Percentiles rank a stretch among this genome's conserved stretches.
Conservation (phyloP, 148 eudicot genomes). For the Spergularia bocconei region DNA sequence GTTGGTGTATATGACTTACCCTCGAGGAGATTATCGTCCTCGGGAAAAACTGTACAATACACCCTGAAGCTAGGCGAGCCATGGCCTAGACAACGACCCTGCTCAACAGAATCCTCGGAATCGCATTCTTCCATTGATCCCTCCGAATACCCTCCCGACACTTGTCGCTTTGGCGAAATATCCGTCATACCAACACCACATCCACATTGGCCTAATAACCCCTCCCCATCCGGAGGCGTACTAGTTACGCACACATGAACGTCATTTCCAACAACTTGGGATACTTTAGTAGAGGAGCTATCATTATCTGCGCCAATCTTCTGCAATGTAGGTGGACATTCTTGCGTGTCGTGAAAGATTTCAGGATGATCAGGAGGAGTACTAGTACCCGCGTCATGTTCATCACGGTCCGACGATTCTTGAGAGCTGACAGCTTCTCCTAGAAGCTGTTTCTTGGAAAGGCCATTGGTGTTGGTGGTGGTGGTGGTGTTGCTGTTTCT, state of each 20-base stretch:
- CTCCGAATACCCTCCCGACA: neutral
- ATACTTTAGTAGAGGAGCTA: no score
- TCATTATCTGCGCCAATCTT: neutral
- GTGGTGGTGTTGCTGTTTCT: neutral
- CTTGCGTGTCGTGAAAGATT: neutral
- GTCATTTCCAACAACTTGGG: neutral
- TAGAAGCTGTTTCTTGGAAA: slow-evolving; percentile 28
- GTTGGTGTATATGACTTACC: slow-evolving; percentile 7
- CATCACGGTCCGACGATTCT: neutral
- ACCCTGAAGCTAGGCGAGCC: slow-evolving; percentile 48
- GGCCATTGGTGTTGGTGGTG: neutral
- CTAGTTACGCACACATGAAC: neutral
- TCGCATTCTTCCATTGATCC: slow-evolving; percentile 14
- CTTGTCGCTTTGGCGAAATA: neutral
- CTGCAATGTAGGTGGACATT: slow-evolving; percentile 9
- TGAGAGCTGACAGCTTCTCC: neutral
- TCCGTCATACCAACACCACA: neutral
- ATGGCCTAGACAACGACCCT: neutral
- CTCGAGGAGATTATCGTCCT: slow-evolving; percentile 12
- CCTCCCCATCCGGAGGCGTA: neutral
- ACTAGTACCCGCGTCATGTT: neutral
- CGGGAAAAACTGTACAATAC: slow-evolving; percentile 25
- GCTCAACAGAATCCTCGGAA: neutral
- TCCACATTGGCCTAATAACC: neutral
- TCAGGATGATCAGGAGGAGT: neutral